Evolutionary conservation across 768 basidiomycete genomes (phyloP).

Genomic region (Suillus variegatus): DNA sequence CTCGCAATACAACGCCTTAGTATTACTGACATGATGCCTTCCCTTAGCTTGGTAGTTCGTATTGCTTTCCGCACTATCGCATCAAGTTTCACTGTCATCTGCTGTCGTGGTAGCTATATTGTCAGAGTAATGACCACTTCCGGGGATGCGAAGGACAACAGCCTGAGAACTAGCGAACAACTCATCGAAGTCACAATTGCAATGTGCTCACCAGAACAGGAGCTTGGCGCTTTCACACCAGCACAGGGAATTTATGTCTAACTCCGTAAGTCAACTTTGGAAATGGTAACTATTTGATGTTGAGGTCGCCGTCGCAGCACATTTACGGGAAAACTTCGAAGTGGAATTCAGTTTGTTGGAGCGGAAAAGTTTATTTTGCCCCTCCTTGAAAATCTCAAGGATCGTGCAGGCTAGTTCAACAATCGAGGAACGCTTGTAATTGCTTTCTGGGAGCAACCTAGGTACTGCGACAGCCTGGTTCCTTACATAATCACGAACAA

Average conservation of each 20-base stretch:
- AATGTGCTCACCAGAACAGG: constrained; percentile 63
- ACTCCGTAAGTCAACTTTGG: constrained; percentile 45
- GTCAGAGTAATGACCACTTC: constrained; percentile 53
- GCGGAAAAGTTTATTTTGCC: constrained; percentile 58
- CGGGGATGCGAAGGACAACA: constrained; percentile 27
- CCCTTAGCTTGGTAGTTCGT: constrained; percentile 68
- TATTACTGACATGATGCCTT: background rate
- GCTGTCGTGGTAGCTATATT: constrained; percentile 60
- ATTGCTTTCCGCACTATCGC: constrained; percentile 68
- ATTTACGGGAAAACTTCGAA: constrained; percentile 48
- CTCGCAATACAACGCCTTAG: background rate
- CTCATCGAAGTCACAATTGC: constrained; percentile 66
- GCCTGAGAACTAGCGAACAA: constrained; percentile 43
- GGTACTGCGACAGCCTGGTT: too few relatives aligned
- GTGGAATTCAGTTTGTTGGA: constrained; percentile 47
- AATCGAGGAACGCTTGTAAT: background rate
- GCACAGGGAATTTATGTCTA: constrained; percentile 42
- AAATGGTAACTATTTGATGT: background rate
- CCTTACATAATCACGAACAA: background rate
- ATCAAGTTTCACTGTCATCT: constrained; percentile 59
- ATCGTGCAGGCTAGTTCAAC: constrained; percentile 24
- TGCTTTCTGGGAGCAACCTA: too few relatives aligned
- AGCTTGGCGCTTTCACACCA: constrained; percentile 47
- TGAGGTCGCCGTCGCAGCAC: constrained; percentile 32
- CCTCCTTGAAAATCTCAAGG: constrained; percentile 42